Evolutionary conservation across 2,329 filamentous ascomycete genomes (phyloP).

Genomic region (Hypoxylon sp.): DNA sequence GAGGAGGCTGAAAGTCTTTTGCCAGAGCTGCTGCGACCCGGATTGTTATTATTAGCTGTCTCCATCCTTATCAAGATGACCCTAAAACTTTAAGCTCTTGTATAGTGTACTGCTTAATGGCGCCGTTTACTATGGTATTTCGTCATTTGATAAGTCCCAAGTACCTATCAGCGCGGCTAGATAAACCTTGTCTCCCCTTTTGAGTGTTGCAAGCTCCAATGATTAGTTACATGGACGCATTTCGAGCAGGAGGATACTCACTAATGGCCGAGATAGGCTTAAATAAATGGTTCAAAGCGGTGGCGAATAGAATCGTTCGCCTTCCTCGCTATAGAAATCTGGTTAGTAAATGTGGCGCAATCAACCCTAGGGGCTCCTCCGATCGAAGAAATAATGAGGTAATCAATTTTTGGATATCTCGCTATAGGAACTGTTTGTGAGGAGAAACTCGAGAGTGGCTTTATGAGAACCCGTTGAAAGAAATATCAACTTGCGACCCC

Average conservation of each 20-base stretch:
- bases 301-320: conserved; percentile 34
- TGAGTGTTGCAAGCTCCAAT: conserved; percentile 10
- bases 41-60: conserved; percentile 31
- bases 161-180: conserved; percentile 24
- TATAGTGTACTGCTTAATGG: conserved; percentile 25
- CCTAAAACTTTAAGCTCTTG: conserved; percentile 25
- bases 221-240: conserved; percentile 16
- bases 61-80: conserved; percentile 31
- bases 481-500: conserved; percentile 31
- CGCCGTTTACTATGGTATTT: conserved; percentile 28
- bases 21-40: conserved; percentile 37
- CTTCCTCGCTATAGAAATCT: conserved; percentile 21
- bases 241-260: conserved; percentile 1
- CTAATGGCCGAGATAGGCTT: conserved; percentile 8
- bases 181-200: conserved; percentile 24
- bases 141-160: conserved; percentile 35
- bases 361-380: conserved; percentile 1
- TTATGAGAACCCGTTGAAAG: conserved; percentile 17
- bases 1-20: conserved; percentile 44
- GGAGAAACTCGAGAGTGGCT: conserved; percentile 10
- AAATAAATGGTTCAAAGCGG: conserved; percentile 14
- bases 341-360: conserved; percentile 24
- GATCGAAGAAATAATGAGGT: conserved; percentile 21
- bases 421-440: conserved; percentile 11
- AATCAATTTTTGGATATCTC: conserved; percentile 11